Percentiles rank a stretch among this genome's conserved stretches.
phyloP scores from a whole-genome alignment of 1,139 yeast genomes.

The Arxiozyma slooffiae region DNA sequence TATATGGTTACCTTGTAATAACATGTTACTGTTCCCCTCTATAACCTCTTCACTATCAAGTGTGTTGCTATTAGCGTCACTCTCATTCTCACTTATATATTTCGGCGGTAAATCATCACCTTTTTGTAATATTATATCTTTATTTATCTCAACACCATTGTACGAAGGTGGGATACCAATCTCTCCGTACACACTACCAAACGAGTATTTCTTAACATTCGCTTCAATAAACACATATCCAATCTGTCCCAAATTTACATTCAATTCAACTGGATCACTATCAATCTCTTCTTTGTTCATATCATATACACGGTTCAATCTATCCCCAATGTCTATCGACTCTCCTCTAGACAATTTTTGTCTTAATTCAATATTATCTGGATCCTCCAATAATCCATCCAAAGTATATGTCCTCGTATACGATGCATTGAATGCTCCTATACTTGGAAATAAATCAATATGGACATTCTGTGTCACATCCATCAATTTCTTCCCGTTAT shows the following conservation, averaged over 20 bases:
- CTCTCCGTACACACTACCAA: constrained; percentile 65
- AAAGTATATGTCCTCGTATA: constrained; percentile 29
- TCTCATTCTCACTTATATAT: constrained; percentile 31
- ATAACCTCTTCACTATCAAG: constrained; percentile 31
- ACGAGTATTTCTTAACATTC: constrained; percentile 78
- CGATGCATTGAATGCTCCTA: constrained; percentile 30
- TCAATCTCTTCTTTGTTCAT: constrained; percentile 15
- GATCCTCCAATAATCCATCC: constrained; percentile 30
- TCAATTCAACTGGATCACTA: constrained; percentile 39
- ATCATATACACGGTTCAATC: constrained; percentile 20
- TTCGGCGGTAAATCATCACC: constrained; percentile 69
- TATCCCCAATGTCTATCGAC: constrained; percentile 19
- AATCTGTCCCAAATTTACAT: constrained; percentile 79
- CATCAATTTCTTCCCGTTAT: constrained; percentile 79
- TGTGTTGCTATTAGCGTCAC: constrained; percentile 27
- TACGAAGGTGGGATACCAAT: constrained; percentile 73
- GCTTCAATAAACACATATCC: constrained; percentile 96
- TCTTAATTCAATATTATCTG: constrained; percentile 27
- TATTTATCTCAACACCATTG: constrained; percentile 41
- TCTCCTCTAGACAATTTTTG: constrained; percentile 18
- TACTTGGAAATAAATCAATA: constrained; percentile 51
- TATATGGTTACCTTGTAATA: background rate
- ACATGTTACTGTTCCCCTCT: constrained; percentile 2
- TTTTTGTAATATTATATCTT: constrained; percentile 53
- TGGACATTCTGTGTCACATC: constrained; percentile 76